These are phyloP conservation scores for Stygiomarasmius scandens DNA, from an alignment of 1,284 basidiomycete genomes.

Conservation along the genomic window DNA sequence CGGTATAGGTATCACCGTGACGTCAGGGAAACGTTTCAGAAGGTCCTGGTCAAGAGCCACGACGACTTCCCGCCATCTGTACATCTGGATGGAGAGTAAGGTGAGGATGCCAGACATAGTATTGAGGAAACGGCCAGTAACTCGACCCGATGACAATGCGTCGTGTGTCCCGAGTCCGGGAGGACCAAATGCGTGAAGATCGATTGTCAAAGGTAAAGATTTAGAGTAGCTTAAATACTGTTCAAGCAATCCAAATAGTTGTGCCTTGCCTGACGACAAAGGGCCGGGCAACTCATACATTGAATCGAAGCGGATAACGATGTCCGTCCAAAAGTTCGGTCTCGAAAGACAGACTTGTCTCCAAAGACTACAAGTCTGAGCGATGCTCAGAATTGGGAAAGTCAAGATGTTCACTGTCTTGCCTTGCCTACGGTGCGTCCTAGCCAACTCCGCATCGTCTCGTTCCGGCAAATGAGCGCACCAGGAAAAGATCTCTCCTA, in stretches of 20 bases:
- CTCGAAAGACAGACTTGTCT: neutral
- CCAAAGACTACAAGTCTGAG: neutral
- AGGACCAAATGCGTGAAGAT: neutral
- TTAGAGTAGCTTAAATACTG: neutral
- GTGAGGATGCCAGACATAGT: too few relatives aligned
- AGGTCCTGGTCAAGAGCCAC: too few relatives aligned
- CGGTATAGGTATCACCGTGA: too few relatives aligned
- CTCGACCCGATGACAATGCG: too few relatives aligned
- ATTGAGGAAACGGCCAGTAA: too few relatives aligned
- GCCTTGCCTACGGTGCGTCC: neutral
- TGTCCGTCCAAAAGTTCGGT: neutral
- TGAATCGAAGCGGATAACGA: neutral
- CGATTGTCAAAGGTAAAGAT: neutral
- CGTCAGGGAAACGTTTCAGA: too few relatives aligned
- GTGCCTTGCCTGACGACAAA: too few relatives aligned
- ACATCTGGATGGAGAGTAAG: too few relatives aligned
- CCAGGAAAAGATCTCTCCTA: neutral
- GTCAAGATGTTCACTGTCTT: neutral
- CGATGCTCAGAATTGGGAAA: neutral
- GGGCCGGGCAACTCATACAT: neutral
- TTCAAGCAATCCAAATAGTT: too few relatives aligned
- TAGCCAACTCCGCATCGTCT: neutral
- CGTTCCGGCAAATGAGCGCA: neutral
- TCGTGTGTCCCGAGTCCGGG: too few relatives aligned
- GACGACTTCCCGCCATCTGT: too few relatives aligned